Percentiles rank a stretch among this genome's conserved stretches.
These are phyloP conservation scores for Jamesozyma gamospora DNA, from an alignment of 805 yeast species.

Conservation along the genomic window DNA sequence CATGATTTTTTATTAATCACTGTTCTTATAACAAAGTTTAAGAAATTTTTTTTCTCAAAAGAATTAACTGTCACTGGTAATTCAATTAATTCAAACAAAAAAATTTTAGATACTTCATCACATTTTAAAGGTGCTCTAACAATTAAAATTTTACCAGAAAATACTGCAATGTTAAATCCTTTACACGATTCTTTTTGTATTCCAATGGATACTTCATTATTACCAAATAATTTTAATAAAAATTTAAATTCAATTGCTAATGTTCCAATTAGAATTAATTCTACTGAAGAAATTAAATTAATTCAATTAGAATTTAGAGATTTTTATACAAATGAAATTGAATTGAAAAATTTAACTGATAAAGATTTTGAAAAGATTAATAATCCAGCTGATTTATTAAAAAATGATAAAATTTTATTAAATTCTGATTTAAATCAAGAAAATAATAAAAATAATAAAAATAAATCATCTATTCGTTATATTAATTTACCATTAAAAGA, in stretches of 20 bases:
- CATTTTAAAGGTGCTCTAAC: conserved; percentile 83
- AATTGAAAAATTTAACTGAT: conserved; percentile 44
- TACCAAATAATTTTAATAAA: conserved; percentile 7
- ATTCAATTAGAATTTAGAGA: conserved; percentile 56
- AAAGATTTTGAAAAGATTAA: conserved; percentile 40
- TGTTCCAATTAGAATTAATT: conserved; percentile 67
- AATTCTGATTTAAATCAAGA: conserved; percentile 7
- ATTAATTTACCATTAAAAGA: conserved; percentile 52
- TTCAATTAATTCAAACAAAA: conserved; percentile 24
- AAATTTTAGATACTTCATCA: conserved; percentile 20
- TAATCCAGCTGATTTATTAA: conserved; percentile 8
- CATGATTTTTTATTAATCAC: conserved; percentile 39
- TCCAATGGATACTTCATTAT: conserved; percentile 25
- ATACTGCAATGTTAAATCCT: conserved; percentile 78
- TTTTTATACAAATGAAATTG: conserved; percentile 40
- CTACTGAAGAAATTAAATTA: conserved; percentile 60
- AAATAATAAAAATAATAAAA: not conserved
- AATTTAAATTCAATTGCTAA: conserved; percentile 16
- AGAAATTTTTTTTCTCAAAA: conserved; percentile 30
- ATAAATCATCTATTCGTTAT: conserved; percentile 36
- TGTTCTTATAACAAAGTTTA: conserved; percentile 33
- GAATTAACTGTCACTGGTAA: conserved; percentile 48
- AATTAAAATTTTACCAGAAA: conserved; percentile 82
- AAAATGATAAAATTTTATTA: conserved; percentile 15
- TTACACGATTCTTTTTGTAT: conserved; percentile 57